Base-by-base conservation (phyloP, 2,329 filamentous ascomycete genomes). In the Neofusicoccum cordaticola region DNA sequence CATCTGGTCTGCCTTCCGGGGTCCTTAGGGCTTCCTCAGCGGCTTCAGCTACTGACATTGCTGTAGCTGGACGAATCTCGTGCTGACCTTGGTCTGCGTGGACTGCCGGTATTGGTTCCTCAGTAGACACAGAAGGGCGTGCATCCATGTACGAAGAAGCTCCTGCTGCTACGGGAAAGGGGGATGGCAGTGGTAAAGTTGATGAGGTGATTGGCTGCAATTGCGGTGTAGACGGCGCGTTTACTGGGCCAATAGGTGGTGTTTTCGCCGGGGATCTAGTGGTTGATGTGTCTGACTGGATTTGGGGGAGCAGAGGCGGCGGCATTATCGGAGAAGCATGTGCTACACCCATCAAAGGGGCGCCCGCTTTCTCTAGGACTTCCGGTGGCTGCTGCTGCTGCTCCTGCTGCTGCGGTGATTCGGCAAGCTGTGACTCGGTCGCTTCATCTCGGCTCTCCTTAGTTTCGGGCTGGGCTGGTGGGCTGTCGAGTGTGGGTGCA, bases 111-210 rank as follows among this genome's bases (percentile, higher is more conserved):
- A 42, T 4, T 4, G 51, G 1, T 19, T 50, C 11, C 31, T 34
- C 27, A 12, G 34, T n/a, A 31, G 35, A 11, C 4, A 34, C 11
- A 12, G n/a, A n/a, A 35, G 62, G 51, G 22, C 67, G 60, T 22
- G 69, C 65, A 53, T 75, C 74, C 44, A 76, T 69, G 51, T 73
- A 78, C 1, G 74, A 75, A 1, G 66, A 61, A 2, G 60, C 51
- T 44, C 63, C 68, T 2, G 47, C 56, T 31, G 73, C 71, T 8
- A 65, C 74, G 4, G 76, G 76, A 51, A 78, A 78, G 0, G 76
- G 76, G 2, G 76, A 78, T 22, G 75, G 75, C 15, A 77, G 66
- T n/a, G 76, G 75, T 2, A 78, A 69, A 1, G 74, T 75, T 19
- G 73, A 69, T 6, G 75, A 76, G 37, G 75, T 73, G 11, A 75